A percentile compares a stretch with the other conserved stretches of the same genome.
Conservation (phyloP, 352 stramenopile species). For the Phytophthora hibernalis region DNA sequence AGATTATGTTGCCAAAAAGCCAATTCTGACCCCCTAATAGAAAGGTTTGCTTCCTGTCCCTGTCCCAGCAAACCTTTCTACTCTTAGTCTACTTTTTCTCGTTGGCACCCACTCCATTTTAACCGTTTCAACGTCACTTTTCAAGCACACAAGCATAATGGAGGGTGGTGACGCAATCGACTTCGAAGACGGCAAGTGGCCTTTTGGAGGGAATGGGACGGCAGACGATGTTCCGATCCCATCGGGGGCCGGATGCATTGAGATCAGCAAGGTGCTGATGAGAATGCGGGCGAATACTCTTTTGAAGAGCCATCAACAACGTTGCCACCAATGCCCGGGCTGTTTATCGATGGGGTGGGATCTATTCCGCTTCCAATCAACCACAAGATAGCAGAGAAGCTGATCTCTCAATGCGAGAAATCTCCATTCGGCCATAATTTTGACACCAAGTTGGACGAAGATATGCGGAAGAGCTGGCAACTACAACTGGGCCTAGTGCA, state of each 20-base stretch:
- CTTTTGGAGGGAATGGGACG: conserved; percentile 5
- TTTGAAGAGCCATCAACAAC: conserved; percentile 3
- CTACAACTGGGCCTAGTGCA: neutral
- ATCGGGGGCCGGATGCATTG: neutral
- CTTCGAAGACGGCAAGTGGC: conserved; percentile 5
- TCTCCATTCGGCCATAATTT: conserved; percentile 11
- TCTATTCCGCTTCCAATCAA: conserved; percentile 15
- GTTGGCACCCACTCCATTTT: no score
- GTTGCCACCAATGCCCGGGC: conserved; percentile 4
- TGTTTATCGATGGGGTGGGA: conserved; percentile 8
- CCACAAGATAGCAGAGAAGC: conserved; percentile 1
- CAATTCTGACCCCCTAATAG: no score
- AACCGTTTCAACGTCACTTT: no score
- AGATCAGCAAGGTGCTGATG: conserved; percentile 12
- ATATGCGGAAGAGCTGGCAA: conserved; percentile 22
- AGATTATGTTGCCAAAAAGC: no score
- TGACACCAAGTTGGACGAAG: conserved; percentile 19
- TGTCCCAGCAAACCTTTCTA: no score
- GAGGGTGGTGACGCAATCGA: neutral
- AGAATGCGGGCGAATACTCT: conserved; percentile 8
- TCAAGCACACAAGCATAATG: no score
- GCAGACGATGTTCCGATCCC: conserved; percentile 2
- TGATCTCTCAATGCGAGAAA: conserved; percentile 18
- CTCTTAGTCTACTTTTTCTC: no score
- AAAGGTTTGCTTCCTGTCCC: no score